Evolutionary conservation across 2,329 filamentous ascomycete species (phyloP).

Genomic region (Colletotrichum sp.): DNA sequence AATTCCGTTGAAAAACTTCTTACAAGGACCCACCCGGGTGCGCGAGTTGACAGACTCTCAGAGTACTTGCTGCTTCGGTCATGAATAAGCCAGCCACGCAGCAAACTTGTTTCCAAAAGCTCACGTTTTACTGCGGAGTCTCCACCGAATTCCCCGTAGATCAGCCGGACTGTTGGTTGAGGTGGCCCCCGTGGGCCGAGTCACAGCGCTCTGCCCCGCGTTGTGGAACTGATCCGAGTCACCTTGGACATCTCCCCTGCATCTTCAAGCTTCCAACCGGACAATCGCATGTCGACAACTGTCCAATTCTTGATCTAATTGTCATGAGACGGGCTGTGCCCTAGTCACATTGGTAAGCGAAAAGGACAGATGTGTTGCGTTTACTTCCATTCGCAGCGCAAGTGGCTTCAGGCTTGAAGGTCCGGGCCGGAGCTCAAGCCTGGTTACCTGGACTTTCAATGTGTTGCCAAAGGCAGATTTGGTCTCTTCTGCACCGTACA

Average conservation of each 20-base stretch:
- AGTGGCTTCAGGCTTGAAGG: neutral
- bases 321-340: neutral
- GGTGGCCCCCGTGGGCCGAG: neutral
- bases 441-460: neutral
- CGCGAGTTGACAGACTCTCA: neutral
- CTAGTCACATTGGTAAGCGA: neutral
- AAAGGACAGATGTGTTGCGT: neutral
- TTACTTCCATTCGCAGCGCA: neutral
- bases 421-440: neutral
- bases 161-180: neutral
- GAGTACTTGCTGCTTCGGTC: neutral
- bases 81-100: neutral
- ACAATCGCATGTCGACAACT: neutral
- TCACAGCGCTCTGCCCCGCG: conserved; percentile 1
- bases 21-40: neutral
- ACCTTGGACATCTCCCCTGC: neutral
- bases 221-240: neutral
- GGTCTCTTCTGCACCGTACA: neutral
- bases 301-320: neutral
- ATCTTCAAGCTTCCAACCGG: neutral
- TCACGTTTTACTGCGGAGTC: neutral
- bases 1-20: neutral
- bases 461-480: neutral
- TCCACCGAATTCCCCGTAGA: neutral
- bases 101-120: neutral